Percentiles rank a stretch among this genome's conserved stretches.
Evolutionary conservation across 2,329 filamentous ascomycete species (phyloP).

Genomic region (Colletotrichum sp.): DNA sequence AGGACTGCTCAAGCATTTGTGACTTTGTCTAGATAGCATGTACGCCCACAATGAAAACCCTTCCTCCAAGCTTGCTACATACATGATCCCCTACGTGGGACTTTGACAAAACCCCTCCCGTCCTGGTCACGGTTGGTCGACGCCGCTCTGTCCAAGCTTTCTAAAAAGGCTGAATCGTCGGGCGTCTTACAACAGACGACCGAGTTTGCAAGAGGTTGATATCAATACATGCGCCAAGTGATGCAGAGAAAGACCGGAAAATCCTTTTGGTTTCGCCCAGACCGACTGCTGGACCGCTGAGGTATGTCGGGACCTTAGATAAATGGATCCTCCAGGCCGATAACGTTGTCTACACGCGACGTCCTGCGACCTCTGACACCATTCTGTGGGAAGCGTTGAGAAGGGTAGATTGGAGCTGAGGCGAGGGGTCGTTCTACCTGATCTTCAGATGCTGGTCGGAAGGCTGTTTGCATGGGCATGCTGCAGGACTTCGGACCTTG

Average conservation of each 20-base stretch:
- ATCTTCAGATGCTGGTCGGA: background rate
- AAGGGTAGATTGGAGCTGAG: constrained; percentile 7
- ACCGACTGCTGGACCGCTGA: background rate
- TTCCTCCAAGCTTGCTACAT: constrained; percentile 11
- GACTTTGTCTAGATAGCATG: constrained; percentile 16
- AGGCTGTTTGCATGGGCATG: constrained; percentile 4
- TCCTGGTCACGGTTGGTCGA: background rate
- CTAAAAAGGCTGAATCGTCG: background rate
- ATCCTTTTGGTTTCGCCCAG: background rate
- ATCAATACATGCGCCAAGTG: constrained; percentile 5
- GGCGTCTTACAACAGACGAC: background rate
- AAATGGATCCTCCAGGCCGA: constrained; percentile 16
- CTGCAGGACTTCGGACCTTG: background rate
- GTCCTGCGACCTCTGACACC: background rate
- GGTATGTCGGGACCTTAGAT: background rate
- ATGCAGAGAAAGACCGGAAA: constrained; percentile 11
- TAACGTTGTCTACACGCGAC: background rate
- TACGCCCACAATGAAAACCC: constrained; percentile 17
- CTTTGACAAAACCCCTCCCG: background rate
- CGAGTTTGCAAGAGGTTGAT: background rate
- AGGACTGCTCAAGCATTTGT: constrained; percentile 8
- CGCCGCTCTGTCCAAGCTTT: constrained; percentile 12
- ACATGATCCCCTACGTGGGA: background rate
- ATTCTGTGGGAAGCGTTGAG: background rate
- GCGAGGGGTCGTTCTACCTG: constrained; percentile 1